Evolutionary conservation across 2,329 filamentous ascomycete genomes (phyloP).

Genomic region (Ambrosiella beaveri): DNA sequence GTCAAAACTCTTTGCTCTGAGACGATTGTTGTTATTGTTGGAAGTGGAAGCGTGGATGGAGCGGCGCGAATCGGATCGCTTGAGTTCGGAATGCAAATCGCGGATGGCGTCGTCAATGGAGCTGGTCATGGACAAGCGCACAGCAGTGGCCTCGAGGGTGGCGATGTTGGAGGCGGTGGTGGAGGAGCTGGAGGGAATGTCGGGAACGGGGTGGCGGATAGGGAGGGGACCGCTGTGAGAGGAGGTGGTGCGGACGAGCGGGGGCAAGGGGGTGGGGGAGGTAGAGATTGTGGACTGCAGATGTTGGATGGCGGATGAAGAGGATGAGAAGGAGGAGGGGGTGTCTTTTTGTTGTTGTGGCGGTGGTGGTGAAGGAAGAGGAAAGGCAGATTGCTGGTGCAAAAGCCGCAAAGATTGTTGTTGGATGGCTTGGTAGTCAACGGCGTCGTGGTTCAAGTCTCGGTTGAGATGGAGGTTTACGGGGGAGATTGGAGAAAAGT

Average conservation of each 20-base stretch:
- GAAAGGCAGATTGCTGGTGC: neutral
- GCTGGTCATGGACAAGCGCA: conserved; percentile 54
- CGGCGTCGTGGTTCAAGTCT: conserved; percentile 2
- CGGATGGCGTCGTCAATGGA: conserved; percentile 66
- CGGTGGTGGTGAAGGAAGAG: neutral
- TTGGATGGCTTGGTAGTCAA: neutral
- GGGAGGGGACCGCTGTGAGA: conserved; percentile 24
- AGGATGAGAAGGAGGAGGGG: neutral
- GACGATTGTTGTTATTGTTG: conserved; percentile 30
- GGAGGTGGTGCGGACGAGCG: conserved; percentile 31
- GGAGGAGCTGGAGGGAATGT: conserved; percentile 42
- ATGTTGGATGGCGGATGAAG: conserved; percentile 14
- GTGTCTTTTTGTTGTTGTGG: neutral
- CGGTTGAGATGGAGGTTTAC: conserved; percentile 1
- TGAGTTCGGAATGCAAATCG: conserved; percentile 53
- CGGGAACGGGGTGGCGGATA: conserved; percentile 43
- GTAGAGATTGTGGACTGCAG: conserved; percentile 11
- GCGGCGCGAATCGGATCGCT: conserved; percentile 48
- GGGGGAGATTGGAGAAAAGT: conserved; percentile 10
- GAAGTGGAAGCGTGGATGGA: conserved; percentile 40
- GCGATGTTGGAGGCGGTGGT: conserved; percentile 51
- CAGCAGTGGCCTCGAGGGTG: conserved; percentile 57
- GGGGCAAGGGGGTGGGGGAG: conserved; percentile 16
- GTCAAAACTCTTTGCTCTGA: conserved; percentile 24
- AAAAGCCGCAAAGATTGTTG: neutral